Percentiles rank a stretch among this genome's conserved stretches.
phyloP scores from a whole-genome alignment of 495 filamentous ascomycete species.

The Penicillium lividum region DNA sequence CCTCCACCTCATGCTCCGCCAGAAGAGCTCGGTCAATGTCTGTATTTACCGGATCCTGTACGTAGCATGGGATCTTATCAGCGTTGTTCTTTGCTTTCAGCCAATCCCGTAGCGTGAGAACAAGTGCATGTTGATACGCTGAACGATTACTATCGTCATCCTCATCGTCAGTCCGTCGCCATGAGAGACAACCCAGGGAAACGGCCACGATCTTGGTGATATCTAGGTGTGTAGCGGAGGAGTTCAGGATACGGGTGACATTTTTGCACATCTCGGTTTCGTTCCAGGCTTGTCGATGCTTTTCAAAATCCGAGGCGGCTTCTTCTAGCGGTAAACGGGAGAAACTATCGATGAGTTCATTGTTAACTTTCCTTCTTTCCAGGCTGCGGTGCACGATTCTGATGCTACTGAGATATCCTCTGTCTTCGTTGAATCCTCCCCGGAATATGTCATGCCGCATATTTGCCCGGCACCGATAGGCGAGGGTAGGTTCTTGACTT shows the following conservation, averaged over 20 bases:
- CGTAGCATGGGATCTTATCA: constrained; percentile 13
- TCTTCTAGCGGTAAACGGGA: background rate
- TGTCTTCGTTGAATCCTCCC: background rate
- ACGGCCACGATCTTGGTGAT: constrained; percentile 18
- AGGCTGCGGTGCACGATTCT: background rate
- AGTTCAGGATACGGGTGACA: constrained; percentile 10
- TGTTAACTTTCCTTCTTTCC: background rate
- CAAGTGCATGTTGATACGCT: constrained; percentile 16
- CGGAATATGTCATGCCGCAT: constrained; percentile 12
- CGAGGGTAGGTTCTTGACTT: constrained; percentile 12
- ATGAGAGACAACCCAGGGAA: constrained; percentile 16
- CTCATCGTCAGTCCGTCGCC: background rate
- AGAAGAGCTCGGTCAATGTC: constrained; percentile 23
- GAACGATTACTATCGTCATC: background rate
- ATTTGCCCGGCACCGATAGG: constrained; percentile 13
- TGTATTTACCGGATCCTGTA: constrained; percentile 33
- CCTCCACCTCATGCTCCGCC: constrained; percentile 17
- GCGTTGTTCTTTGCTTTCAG: constrained; percentile 1
- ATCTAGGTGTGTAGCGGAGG: constrained; percentile 4
- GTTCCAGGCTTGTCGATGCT: constrained; percentile 5
- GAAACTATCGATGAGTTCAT: background rate
- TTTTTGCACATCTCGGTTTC: constrained; percentile 9
- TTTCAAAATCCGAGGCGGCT: background rate
- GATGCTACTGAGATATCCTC: constrained; percentile 2
- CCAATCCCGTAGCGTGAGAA: constrained; percentile 18